Conservation (phyloP, 106 monocot genomes). For the Ottelia alismoides region DNA sequence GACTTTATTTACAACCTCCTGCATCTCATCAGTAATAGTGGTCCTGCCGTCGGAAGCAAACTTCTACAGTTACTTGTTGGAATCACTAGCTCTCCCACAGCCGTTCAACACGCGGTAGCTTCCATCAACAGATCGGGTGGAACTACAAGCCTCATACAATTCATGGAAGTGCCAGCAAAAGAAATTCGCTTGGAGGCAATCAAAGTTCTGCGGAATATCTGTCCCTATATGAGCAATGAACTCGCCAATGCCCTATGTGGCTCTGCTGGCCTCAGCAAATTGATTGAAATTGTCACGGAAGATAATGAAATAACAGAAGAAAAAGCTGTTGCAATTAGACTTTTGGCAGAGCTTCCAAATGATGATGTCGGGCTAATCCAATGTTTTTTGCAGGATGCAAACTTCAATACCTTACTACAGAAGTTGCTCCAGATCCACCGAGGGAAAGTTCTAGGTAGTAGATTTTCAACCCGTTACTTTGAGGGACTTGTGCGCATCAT, state of each 20-base stretch:
- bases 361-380: constrained; percentile 40
- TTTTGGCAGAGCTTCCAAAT: constrained; percentile 68
- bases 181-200: constrained; percentile 67
- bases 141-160: constrained; percentile 68
- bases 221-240: constrained; percentile 74
- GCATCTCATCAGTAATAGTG: constrained; percentile 91
- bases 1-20: constrained; percentile 76
- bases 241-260: constrained; percentile 44
- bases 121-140: constrained; percentile 87
- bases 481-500: constrained; percentile 67
- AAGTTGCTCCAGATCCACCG: constrained; percentile 36
- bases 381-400: constrained; percentile 46
- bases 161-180: constrained; percentile 66
- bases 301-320: constrained; percentile 54
- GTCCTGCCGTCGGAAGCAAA: constrained; percentile 72
- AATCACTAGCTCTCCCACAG: constrained; percentile 46
- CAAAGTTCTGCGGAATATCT: constrained; percentile 69
- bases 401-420: constrained; percentile 37
- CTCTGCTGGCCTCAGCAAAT: constrained; percentile 35
- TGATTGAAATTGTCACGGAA: constrained; percentile 54
- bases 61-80: constrained; percentile 84
- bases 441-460: constrained; percentile 44
- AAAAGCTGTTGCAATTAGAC: constrained; percentile 62
- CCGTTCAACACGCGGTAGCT: constrained; percentile 38
- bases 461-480: constrained; percentile 42